These are phyloP conservation scores for Clitoria ternatea DNA, from an alignment of 306 rosid species.

Conservation along the genomic window DNA sequence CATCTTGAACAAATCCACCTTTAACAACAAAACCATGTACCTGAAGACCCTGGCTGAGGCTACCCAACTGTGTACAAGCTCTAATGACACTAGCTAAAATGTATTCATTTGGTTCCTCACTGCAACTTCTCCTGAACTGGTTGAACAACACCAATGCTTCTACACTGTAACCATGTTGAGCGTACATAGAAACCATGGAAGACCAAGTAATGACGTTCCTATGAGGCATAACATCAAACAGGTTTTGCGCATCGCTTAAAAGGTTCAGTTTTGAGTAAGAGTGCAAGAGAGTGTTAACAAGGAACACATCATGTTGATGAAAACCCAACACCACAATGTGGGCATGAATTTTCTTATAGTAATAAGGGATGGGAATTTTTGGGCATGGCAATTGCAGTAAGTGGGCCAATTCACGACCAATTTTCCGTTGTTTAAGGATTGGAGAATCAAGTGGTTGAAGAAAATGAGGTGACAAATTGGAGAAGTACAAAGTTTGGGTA, in stretches of 20 bases:
- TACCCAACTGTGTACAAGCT: constrained; percentile 61
- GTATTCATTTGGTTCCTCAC: constrained; percentile 57
- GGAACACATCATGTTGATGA: constrained; percentile 52
- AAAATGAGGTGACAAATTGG: constrained; percentile 24
- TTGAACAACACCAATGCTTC: constrained; percentile 56
- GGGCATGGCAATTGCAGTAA: constrained; percentile 41
- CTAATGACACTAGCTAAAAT: constrained; percentile 64
- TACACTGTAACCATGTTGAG: constrained; percentile 40
- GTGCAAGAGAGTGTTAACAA: constrained; percentile 56
- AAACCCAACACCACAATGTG: constrained; percentile 57
- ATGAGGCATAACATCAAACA: constrained; percentile 68
- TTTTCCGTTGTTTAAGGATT: constrained; percentile 28
- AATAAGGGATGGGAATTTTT: constrained; percentile 19
- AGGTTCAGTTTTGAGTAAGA: constrained; percentile 31
- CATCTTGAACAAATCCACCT: constrained; percentile 60
- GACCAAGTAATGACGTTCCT: constrained; percentile 75
- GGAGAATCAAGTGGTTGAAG: constrained; percentile 29
- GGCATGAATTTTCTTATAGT: constrained; percentile 49
- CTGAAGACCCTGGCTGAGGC: constrained; percentile 46
- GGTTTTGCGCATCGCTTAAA: constrained; percentile 43
- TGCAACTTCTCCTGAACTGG: constrained; percentile 41
- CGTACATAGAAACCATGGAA: constrained; percentile 72
- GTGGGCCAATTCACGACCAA: constrained; percentile 48
- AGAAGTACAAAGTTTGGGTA: constrained; percentile 14
- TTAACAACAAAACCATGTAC: constrained; percentile 59